These are phyloP conservation scores for Mortierella sp. DNA, from an alignment of 371 early-diverging fungal species.

Conservation along the genomic window DNA sequence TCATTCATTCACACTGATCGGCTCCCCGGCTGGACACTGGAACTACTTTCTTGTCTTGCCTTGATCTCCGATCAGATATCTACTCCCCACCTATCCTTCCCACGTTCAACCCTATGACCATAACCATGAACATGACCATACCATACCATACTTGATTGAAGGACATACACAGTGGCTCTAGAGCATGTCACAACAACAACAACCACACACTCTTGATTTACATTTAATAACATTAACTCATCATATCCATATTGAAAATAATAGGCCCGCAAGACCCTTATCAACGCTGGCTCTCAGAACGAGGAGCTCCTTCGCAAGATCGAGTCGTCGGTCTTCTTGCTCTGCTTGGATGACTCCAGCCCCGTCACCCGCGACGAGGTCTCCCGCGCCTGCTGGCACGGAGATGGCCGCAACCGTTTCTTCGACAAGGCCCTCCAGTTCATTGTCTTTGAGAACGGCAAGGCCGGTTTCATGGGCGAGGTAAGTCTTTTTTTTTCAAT, in stretches of 20 bases:
- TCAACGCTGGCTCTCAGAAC: constrained; percentile 79
- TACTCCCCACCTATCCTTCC: neutral
- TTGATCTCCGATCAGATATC: constrained; percentile 1
- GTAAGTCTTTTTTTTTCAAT: constrained; percentile 27
- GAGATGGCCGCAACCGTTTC: constrained; percentile 94
- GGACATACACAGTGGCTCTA: neutral
- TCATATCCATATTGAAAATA: neutral
- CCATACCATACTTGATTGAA: neutral
- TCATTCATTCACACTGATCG: neutral
- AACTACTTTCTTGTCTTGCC: neutral
- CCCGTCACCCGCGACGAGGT: constrained; percentile 91
- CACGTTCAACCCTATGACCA: neutral
- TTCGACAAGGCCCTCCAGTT: constrained; percentile 96
- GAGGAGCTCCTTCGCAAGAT: constrained; percentile 80
- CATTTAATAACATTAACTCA: neutral
- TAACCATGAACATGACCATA: neutral
- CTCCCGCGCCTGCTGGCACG: constrained; percentile 90
- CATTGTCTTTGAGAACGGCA: constrained; percentile 96
- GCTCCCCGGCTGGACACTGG: neutral
- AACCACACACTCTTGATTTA: neutral
- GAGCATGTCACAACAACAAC: neutral
- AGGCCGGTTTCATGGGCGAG: constrained; percentile 95
- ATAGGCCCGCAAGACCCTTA: constrained; percentile 72
- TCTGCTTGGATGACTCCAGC: constrained; percentile 88
- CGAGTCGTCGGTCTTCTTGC: constrained; percentile 86